A percentile compares a stretch with the other conserved stretches of the same genome.
Evolutionary conservation across 2,329 filamentous ascomycete genomes (phyloP).

Genomic region (Ilyonectria robusta): DNA sequence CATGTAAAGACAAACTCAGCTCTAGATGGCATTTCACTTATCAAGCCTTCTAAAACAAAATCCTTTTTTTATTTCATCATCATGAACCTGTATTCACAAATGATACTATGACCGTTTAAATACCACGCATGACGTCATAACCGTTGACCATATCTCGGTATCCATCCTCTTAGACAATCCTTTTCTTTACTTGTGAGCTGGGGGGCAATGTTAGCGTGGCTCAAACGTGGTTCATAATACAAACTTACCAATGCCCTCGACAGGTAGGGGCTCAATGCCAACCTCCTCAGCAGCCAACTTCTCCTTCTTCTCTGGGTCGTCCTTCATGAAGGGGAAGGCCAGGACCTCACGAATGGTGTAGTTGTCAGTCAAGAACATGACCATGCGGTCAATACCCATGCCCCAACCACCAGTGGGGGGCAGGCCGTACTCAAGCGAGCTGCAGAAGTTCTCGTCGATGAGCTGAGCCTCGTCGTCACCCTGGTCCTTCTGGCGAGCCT

Average conservation of each 20-base stretch:
- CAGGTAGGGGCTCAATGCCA: conserved; percentile 46
- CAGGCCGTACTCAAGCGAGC: conserved; percentile 88
- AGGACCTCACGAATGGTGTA: conserved; percentile 95
- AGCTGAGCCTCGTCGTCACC: conserved; percentile 98
- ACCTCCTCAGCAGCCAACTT: conserved; percentile 55
- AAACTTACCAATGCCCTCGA: conserved; percentile 47
- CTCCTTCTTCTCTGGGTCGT: conserved; percentile 70
- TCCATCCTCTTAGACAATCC: conserved; percentile 21
- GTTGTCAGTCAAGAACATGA: conserved; percentile 97
- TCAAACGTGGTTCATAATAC: neutral
- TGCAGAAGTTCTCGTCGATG: conserved; percentile 96
- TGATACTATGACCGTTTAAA: conserved; percentile 15
- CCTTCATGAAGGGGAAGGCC: conserved; percentile 98
- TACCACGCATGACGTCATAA: conserved; percentile 9
- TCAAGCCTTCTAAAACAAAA: conserved; percentile 29
- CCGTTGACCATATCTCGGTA: conserved; percentile 23
- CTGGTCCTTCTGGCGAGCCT: conserved; percentile 94
- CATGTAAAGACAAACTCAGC: conserved; percentile 36
- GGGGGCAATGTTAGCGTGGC: conserved; percentile 25
- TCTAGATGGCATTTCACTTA: conserved; percentile 31
- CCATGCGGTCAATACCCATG: conserved; percentile 93
- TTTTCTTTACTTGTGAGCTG: conserved; percentile 45
- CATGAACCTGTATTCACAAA: conserved; percentile 12
- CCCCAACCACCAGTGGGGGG: conserved; percentile 97
- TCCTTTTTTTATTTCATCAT: conserved; percentile 26